Conservation (phyloP, 2,329 filamentous ascomycete species). For the Salinomyces thailandicus region DNA sequence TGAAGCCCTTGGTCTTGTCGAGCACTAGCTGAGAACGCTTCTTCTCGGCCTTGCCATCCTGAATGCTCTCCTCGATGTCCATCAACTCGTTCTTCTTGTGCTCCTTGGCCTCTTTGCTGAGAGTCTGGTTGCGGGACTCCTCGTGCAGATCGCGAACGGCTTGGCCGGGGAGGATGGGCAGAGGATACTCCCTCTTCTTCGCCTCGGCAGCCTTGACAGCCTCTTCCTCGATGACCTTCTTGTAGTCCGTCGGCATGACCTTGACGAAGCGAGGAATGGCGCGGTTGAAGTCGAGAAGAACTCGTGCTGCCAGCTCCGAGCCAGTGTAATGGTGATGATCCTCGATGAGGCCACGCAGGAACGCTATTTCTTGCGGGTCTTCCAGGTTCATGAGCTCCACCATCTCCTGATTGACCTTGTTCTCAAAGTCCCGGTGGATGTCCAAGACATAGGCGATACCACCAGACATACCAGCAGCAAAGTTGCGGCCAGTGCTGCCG, state of each 20-base stretch:
- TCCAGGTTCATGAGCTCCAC: conserved; percentile 78
- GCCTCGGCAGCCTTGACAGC: conserved; percentile 74
- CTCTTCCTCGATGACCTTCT: conserved; percentile 80
- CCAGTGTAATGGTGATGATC: conserved; percentile 98
- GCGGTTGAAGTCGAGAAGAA: conserved; percentile 89
- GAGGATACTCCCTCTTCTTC: conserved; percentile 72
- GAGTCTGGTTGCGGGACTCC: conserved; percentile 43
- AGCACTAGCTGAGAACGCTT: conserved; percentile 80
- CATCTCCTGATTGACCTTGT: conserved; percentile 96
- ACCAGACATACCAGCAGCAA: conserved; percentile 96
- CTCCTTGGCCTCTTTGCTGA: conserved; percentile 51
- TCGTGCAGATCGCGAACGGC: conserved; percentile 44
- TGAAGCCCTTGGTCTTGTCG: conserved; percentile 97
- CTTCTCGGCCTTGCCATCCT: conserved; percentile 76
- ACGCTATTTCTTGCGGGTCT: conserved; percentile 81
- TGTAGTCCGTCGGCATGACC: conserved; percentile 90
- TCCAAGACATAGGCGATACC: conserved; percentile 94
- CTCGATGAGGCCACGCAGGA: conserved; percentile 81
- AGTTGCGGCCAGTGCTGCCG: conserved; percentile 86
- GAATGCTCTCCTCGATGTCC: conserved; percentile 87
- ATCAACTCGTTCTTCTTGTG: conserved; percentile 58
- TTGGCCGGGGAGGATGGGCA: conserved; percentile 64
- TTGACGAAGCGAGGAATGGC: conserved; percentile 86
- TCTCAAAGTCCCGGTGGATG: conserved; percentile 76
- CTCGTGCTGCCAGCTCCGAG: conserved; percentile 84